Evolutionary conservation across 2,329 filamentous ascomycete genomes (phyloP), one percentile per base, ranked within the genome.

Genomic region (Dryadomyces quercus-mongolicae): DNA sequence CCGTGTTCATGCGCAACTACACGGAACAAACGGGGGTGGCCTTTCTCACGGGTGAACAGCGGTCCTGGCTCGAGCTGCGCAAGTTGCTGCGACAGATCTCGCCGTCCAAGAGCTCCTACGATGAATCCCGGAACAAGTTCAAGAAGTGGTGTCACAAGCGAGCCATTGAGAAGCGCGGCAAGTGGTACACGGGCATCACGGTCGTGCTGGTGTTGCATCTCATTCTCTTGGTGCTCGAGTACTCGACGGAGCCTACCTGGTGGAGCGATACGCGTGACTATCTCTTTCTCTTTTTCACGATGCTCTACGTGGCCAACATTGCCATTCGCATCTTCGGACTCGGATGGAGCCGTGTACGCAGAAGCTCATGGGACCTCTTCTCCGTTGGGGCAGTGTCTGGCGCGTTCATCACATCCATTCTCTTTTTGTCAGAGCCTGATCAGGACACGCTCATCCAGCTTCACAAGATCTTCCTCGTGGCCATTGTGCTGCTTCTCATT

Each of bases 1-100:
- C 93, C 55, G 93, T 98, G 57, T 98, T 98, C 68, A 98, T 98
- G 93, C 88, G 93, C 57, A 98, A 96, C 67, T 98, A 98, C 69
- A 98, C 93, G 0, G 93, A 98, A 69, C 91, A 97, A 69, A 98
- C 93, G 0, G 93, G 93, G 1, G 93, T 98, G 46, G 93, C 93
- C 2, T 98, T 92, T 66, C 73, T 98, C 62, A 98, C 93, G 1
- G 86, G 91, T 0, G 93, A 98, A 63, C 93, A 98, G 67, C 84
- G 93, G 61, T 95, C 92, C 0, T 98, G 93, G 93, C 79, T 98
- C 15, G 93, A 98, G 67, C 70, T 98, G 61, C 81, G 93, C 55
- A 98, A 98, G 69, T 75, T 96, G 22, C 74, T 98, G 43, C 81
- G 88, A 52, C 93, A 97, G 66, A 90, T 98, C 12, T 92, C 91